These are phyloP conservation scores for Pleurotus salmoneostramineus DNA, from an alignment of 768 basidiomycete species.

Conservation along the genomic window DNA sequence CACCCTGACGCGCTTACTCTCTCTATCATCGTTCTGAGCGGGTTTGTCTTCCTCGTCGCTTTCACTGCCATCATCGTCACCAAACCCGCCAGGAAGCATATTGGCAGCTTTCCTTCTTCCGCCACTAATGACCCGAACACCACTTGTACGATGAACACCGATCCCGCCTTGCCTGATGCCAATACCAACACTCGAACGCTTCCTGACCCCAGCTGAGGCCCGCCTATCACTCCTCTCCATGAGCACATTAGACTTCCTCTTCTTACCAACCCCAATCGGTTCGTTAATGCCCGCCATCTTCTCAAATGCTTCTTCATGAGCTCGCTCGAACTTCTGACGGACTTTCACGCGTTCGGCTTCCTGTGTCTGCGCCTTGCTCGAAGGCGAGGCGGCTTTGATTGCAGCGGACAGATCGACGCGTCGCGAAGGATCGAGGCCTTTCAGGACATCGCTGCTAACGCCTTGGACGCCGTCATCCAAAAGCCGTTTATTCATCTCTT, in stretches of 20 bases:
- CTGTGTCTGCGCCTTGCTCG: neutral
- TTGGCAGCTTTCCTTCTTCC: slow-evolving; percentile 33
- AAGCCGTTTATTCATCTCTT: slow-evolving; percentile 79
- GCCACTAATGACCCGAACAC: slow-evolving; percentile 44
- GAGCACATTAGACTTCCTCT: slow-evolving; percentile 52
- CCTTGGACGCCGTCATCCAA: slow-evolving; percentile 50
- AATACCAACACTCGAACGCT: slow-evolving; percentile 9
- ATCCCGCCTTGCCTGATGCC: slow-evolving; percentile 3
- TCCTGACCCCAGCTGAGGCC: slow-evolving; percentile 16
- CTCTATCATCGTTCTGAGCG: slow-evolving; percentile 26
- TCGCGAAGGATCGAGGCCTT: neutral
- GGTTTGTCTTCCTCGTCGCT: slow-evolving; percentile 36
- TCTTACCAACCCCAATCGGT: slow-evolving; percentile 30
- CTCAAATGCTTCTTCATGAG: slow-evolving; percentile 61
- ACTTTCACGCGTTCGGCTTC: slow-evolving; percentile 14
- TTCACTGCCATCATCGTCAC: slow-evolving; percentile 33
- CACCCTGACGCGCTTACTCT: slow-evolving; percentile 19
- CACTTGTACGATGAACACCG: slow-evolving; percentile 27
- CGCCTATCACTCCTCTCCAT: slow-evolving; percentile 25
- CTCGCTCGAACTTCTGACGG: slow-evolving; percentile 47
- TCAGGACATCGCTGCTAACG: slow-evolving; percentile 13
- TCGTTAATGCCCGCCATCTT: slow-evolving; percentile 75
- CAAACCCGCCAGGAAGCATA: slow-evolving; percentile 56
- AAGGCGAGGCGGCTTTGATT: slow-evolving; percentile 25
- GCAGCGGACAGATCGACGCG: neutral